Base-by-base conservation (phyloP, 495 filamentous ascomycete species). In the Xylaria cubensis region DNA sequence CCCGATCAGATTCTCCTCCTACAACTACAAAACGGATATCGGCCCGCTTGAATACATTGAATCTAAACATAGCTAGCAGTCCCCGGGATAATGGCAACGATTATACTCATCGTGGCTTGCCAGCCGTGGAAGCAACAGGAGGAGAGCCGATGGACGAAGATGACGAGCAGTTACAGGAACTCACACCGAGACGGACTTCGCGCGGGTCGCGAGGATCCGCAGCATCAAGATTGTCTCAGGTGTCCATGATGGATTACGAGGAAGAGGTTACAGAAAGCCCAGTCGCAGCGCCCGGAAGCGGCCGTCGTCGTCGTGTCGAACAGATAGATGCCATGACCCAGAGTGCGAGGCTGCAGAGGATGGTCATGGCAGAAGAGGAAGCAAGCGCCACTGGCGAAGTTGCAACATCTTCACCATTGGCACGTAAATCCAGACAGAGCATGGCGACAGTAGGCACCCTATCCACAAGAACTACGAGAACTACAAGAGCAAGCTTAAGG, bases 181-280 rank as follows among this genome's bases (percentile, higher is more conserved):
- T 67, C 8, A 44, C 72, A 44, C 71, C 73, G 17, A 69, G 42
- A 15, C 74, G 58, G 0, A 42, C 10, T 21, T 29, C 72, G 0
- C 67, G 39, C 4, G 59, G 55, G 19, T 24, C 75, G 3, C 64
- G 56, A 4, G 62, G 53, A 34, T 74, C 72, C 3, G 66, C 71
- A 32, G 71, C 66, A 56, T 75, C 76, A 51, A 72, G 26, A 41
- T 6, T 39, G 9, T 74, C 72, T 46, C 15, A 51, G 3, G 76
- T 62, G 1, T 51, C 53, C 2, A 50, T 79, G 72, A 58, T 73
- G 26, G 78, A 82, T 12, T n/a, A 75, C 53, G 64, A 71, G 24
- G 79, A 82, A 59, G 83, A 84, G 72, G 81, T 88, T 4, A 78
- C 76, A 63, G 86, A 88, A 71, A 86, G 84, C 64, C 85, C 86